phyloP scores from a whole-genome alignment of 2,329 filamentous ascomycete genomes.

The Neopestalotiopsis sp. region DNA sequence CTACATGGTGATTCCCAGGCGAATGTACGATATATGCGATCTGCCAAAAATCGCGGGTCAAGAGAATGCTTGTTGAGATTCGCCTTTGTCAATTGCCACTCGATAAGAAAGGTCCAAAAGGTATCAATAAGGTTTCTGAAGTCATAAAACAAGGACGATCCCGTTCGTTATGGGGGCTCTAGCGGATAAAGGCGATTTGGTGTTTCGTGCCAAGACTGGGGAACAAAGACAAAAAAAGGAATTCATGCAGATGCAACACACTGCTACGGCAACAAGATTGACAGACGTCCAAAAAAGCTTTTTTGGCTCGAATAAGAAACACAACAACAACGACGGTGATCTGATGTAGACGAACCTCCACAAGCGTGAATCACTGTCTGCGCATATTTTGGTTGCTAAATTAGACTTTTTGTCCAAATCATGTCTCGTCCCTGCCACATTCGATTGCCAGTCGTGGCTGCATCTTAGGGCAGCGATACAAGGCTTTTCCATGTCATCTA shows the following conservation, averaged over 20 bases:
- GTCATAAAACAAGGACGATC: not conserved
- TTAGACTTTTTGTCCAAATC: too few relatives aligned
- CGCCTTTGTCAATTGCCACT: not conserved
- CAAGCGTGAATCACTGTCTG: too few relatives aligned
- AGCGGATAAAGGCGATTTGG: not conserved
- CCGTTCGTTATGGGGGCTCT: not conserved
- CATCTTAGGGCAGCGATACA: too few relatives aligned
- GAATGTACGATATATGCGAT: not conserved
- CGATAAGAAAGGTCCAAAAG: not conserved
- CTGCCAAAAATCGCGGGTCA: not conserved
- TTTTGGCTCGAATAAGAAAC: not conserved
- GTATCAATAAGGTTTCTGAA: not conserved
- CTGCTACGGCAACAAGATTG: not conserved
- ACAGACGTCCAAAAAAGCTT: not conserved
- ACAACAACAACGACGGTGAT: not conserved
- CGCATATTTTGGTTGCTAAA: too few relatives aligned
- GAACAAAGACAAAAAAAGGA: slow-evolving; percentile 1
- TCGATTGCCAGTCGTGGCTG: too few relatives aligned
- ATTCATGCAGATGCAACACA: not conserved
- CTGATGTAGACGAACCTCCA: not conserved
- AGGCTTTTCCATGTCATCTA: too few relatives aligned
- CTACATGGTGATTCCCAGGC: not conserved
- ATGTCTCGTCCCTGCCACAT: too few relatives aligned
- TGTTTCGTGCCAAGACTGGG: not conserved
- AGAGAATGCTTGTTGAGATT: not conserved